Base-by-base conservation (phyloP, 805 yeast species). In the Candida maesae region DNA sequence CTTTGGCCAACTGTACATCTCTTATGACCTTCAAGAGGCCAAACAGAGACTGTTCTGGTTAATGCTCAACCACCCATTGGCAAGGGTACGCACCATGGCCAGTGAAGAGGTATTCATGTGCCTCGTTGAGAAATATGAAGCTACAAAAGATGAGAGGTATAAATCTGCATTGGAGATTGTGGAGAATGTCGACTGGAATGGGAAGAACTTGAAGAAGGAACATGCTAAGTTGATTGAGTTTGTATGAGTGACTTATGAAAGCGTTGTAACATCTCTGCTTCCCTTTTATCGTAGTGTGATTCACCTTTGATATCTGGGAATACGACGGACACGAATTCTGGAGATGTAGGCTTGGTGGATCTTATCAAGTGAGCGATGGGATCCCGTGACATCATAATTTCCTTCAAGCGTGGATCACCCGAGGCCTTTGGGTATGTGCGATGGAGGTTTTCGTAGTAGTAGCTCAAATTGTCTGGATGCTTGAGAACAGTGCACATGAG, bases 81-180 rank as follows among this genome's bases (percentile, higher is more conserved):
- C 59, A 2, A 49, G 51, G 21, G 66, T 69, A 1, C 56, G 78
- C 1, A 44, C 45, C 4, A 27, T 63, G 38, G 70, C 75, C 0
- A 62, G 71, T 11, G 76, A 73, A 35, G 67, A 65, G 20, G 39
- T 76, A 7, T 73, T 61, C 44, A 73, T 66, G 38, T 49, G 63
- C 5, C 52, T 54, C 30, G 60, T 52, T 27, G 70, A 66, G 36
- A 37, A 24, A 30, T 55, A 55, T 29, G 66, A 64, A 25, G 52
- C 59, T 19, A 54, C 60, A 12, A 62, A 56, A 5, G 43, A 33
- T 23, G 62, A 65, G 38, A 73, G 64, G 46, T 51, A 53, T 21
- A 36, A 29, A 10, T 38, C 38, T 9, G 55, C 50, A 6, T 14
- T 51, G 29, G 15, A 36, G 6, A 10, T 43, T 1, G 40, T 55